Base-by-base conservation (phyloP, 2,329 filamentous ascomycete genomes). In the Nakataea oryzae region DNA sequence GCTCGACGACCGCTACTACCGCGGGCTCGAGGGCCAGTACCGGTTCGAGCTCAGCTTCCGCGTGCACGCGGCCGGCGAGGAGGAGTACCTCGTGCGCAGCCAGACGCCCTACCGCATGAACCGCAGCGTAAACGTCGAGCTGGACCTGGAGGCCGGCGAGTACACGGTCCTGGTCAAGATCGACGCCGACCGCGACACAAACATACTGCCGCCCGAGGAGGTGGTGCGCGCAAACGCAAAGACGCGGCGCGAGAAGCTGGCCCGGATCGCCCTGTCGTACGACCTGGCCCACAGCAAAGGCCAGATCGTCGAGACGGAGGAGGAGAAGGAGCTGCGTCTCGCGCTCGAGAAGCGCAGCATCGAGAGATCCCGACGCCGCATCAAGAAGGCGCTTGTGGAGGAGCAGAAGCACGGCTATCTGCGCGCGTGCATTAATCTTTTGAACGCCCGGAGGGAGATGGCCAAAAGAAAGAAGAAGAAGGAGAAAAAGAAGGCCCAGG, bases 1-100 rank as follows among this genome's bases (percentile, higher is more conserved):
- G 71, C 79, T 87, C 24, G 84, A 88, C 67, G 75, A 78, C 34
- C 76, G 85, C 27, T 88, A 86, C 69, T 88, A 85, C 69, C 79
- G 79, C 64, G 85, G 84, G 3, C 76, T 87, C 0, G 74, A 81
- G 41, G 85, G 85, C 11, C 81, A 86, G 68, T 87, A 87, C 64
- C 63, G 54, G 8, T 79, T 79, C 65, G 67, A 71, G n/a, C 68
- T 80, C 5, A 66, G 66, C 61, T 73, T 74, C 72, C 73, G 77
- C 14, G 64, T 80, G 8, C 76, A 80, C 65, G 65, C 57, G 29
- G 24, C 30, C n/a, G 62, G 58, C 58, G 61, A 63, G 21, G 81
- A 85, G 63, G 82, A 85, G 66, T 86, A 85, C 64, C 79, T 86
- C 34, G 82, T 86, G 3, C 77, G 84, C 28, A 83, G 80, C 5